These are phyloP conservation scores for Oryza coarctata DNA, from an alignment of 176 grass and related monocot species.

Conservation along the genomic window DNA sequence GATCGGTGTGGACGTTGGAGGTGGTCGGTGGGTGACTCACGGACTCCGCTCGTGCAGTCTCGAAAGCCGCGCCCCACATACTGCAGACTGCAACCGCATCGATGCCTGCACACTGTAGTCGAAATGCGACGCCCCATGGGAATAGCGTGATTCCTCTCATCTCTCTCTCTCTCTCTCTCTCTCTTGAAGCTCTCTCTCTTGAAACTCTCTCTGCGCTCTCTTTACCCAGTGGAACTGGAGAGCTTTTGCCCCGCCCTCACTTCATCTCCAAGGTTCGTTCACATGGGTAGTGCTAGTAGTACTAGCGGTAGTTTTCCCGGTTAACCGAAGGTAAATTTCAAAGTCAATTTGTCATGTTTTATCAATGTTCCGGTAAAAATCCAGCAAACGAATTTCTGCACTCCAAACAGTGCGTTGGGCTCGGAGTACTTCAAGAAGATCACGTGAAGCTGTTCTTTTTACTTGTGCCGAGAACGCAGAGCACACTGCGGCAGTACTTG, in stretches of 20 bases:
- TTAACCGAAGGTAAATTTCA: no score
- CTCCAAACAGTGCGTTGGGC: no score
- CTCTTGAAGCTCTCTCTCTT: no score
- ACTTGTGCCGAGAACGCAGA: not conserved
- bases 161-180: no score
- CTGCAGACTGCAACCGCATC: conserved; percentile 9
- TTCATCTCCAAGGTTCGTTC: conserved; percentile 27
- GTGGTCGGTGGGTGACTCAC: not conserved
- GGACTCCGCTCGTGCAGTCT: conserved; percentile 59
- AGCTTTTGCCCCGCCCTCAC: not conserved
- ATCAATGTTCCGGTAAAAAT: not conserved
- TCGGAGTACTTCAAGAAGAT: not conserved
- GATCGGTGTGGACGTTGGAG: conserved; percentile 9
- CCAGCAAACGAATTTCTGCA: not conserved
- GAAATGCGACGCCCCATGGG: conserved; percentile 26
- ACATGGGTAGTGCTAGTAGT: not conserved
- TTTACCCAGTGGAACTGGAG: not conserved
- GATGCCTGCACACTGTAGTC: conserved; percentile 2
- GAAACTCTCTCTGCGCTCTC: not conserved
- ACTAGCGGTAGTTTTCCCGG: no score
- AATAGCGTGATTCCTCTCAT: conserved; percentile 41
- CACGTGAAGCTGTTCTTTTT: not conserved
- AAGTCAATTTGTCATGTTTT: no score
- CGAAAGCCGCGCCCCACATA: conserved; percentile 26
- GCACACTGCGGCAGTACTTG: not conserved